Evolutionary conservation across 179 eudicot species (phyloP).

Genomic region (Beta macrorhiza): DNA sequence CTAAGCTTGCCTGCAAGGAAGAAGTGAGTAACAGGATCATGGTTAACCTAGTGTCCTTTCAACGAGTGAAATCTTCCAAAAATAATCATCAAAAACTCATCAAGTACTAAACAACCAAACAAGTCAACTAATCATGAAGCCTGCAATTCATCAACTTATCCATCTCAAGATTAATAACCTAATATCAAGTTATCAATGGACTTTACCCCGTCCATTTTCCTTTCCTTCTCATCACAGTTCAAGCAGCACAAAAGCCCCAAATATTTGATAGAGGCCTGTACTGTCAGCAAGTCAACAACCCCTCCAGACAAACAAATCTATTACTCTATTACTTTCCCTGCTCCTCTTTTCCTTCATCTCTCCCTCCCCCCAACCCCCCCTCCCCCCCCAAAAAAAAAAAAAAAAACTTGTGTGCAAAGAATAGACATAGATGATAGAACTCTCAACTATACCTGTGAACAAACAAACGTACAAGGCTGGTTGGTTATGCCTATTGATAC

Average conservation of each 20-base stretch:
- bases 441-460: background rate
- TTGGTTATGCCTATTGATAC: too few relatives aligned
- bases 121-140: slow-evolving; percentile 6
- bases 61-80: background rate
- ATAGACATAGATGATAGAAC: background rate
- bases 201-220: too few relatives aligned
- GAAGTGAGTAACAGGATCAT: background rate
- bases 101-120: background rate
- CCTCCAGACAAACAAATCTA: too few relatives aligned
- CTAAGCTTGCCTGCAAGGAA: background rate
- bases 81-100: background rate
- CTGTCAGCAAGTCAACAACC: too few relatives aligned
- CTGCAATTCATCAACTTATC: background rate
- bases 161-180: background rate
- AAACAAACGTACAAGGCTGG: background rate
- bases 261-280: too few relatives aligned
- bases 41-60: too few relatives aligned
- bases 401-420: background rate
- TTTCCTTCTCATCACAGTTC: too few relatives aligned
- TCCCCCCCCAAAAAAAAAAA: background rate
- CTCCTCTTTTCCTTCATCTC: too few relatives aligned
- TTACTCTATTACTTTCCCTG: background rate
- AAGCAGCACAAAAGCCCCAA: too few relatives aligned
- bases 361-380: too few relatives aligned
- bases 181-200: too few relatives aligned